Base-by-base conservation (phyloP, 345 rosid species). In the Ailanthus altissimus region DNA sequence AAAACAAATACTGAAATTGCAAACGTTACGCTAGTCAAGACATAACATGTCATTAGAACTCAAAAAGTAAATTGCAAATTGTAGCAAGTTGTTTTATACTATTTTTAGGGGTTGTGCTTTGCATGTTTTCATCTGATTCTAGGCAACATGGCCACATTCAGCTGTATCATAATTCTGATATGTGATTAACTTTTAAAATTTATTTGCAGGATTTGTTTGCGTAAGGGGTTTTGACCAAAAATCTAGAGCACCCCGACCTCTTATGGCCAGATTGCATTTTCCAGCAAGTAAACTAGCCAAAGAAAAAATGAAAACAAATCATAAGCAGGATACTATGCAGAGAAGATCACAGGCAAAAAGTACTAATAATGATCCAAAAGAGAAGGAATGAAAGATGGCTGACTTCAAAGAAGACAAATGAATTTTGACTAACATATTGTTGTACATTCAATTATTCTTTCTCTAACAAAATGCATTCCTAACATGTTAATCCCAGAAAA, bases 201-300 rank as follows among this genome's bases (percentile, higher is more conserved):
- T 72, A 59, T 58, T 28, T 78, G 84, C 88, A 94, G 97, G 98
- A 58, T 93, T 89, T 79, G 93, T 95, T 76, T 95, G 99, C 77
- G 97, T 95, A 63, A 86, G 98, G 72, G 98, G 97, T 15, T 95
- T 95, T 74, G 97, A 95, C 53, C 92, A 78, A 53, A 83, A 84
- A 80, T 75, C 86, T 64, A 79, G 97, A 80, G 97, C 98, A 67
- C 97, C 98, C 11, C 90, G 94, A 21, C 99, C 99, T 28, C 88
- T 95, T 36, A 81, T 77, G 69, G 89, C 88, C 63, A 89, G 99
- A 80, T 80, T 95, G 80, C 99, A 95, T 81, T 89, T 87, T 14
- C 79, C 91, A 11, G 86, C 86, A 32, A 95, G 94, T 81, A 92
- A 76, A 79, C 14, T 79, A 84, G 79, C 78, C 73, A 88, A 77